Evolutionary conservation across 2,329 filamentous ascomycete species (phyloP).

Genomic region (Aspergillus spinulosporus): DNA sequence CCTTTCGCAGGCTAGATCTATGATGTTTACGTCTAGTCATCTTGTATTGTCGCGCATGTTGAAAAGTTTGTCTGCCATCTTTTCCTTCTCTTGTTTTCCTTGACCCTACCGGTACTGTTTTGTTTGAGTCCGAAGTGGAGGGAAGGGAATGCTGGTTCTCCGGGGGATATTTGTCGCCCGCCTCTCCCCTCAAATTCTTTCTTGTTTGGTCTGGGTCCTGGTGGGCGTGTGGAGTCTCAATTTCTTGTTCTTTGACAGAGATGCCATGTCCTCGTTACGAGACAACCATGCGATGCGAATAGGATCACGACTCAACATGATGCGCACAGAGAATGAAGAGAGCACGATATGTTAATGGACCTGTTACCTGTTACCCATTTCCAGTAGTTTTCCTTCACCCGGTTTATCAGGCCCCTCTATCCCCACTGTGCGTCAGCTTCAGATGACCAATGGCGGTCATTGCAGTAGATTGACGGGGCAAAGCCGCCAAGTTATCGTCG

Average conservation of each 20-base stretch:
- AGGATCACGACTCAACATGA: conserved; percentile 25
- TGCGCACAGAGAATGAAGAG: conserved; percentile 14
- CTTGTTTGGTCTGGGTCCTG: conserved; percentile 21
- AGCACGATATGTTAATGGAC: conserved; percentile 12
- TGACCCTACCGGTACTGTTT: conserved; percentile 26
- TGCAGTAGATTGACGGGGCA: no score
- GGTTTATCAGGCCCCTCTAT: not conserved
- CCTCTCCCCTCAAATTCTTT: conserved; percentile 24
- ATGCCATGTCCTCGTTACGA: conserved; percentile 24
- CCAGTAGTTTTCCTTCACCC: not conserved
- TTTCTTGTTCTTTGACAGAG: conserved; percentile 28
- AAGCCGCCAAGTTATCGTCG: no score
- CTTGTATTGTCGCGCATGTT: conserved; percentile 35
- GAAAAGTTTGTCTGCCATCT: conserved; percentile 38
- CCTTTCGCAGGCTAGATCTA: conserved; percentile 30
- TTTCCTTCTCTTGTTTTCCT: conserved; percentile 27
- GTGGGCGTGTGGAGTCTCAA: conserved; percentile 31
- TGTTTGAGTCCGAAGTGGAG: conserved; percentile 38
- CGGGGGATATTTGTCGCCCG: not conserved
- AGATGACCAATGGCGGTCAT: no score
- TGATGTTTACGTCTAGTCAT: conserved; percentile 34
- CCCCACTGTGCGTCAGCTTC: no score
- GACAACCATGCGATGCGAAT: conserved; percentile 29
- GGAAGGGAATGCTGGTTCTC: conserved; percentile 22
- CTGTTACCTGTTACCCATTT: not conserved